A percentile compares a stretch with the other conserved stretches of the same genome.
Conservation (phyloP, 495 filamentous ascomycete species). For the Penicillium pulvis region DNA sequence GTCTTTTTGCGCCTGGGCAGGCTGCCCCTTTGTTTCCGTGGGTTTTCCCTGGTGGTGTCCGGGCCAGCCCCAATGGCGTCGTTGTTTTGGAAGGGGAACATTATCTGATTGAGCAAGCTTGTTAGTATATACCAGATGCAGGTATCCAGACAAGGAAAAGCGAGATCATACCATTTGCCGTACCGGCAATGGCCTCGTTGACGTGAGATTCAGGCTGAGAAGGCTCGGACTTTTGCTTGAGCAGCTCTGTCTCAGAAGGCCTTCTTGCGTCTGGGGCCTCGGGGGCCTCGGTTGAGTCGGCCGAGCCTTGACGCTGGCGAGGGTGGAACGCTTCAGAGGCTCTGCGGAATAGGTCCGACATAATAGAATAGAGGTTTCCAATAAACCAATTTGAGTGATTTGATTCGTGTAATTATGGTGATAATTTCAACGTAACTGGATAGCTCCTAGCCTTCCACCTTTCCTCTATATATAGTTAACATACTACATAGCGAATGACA, state of each 20-base stretch:
- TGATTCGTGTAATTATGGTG: too few relatives aligned
- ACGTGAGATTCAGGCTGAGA: background rate
- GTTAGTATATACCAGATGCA: background rate
- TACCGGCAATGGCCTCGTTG: background rate
- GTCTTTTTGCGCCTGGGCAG: background rate
- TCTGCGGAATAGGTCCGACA: conserved; percentile 16
- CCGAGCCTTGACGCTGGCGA: conserved; percentile 14
- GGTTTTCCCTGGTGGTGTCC: background rate
- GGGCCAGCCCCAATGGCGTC: background rate
- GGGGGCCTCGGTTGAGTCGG: conserved; percentile 12
- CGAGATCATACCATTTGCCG: background rate
- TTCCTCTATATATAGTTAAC: background rate
- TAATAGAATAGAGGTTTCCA: background rate
- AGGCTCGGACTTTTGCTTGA: background rate
- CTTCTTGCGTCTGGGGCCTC: background rate
- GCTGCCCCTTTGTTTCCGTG: background rate
- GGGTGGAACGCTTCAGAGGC: conserved; percentile 14
- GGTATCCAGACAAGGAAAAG: background rate
- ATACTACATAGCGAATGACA: background rate
- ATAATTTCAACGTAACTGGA: too few relatives aligned
- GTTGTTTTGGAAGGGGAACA: background rate
- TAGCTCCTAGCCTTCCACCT: too few relatives aligned
- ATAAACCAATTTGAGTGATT: background rate
- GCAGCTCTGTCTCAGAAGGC: background rate
- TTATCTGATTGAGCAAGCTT: background rate